Base-by-base conservation (phyloP, 2,329 filamentous ascomycete species). In the Paecilomyces formosus region DNA sequence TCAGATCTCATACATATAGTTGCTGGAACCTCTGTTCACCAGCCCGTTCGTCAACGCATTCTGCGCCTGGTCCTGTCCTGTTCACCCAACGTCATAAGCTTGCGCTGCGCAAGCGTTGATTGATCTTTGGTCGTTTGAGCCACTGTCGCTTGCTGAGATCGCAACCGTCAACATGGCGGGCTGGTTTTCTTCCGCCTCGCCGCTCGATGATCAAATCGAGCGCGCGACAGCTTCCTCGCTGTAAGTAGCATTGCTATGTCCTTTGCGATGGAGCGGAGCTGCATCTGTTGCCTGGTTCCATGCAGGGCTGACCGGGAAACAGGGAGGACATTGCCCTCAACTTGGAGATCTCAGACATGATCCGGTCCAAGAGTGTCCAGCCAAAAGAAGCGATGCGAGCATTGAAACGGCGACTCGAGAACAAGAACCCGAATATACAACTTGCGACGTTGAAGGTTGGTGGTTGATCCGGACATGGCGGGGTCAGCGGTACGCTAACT, bases 381-480 rank as follows among this genome's bases (percentile, higher is more conserved):
- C 93, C 94, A 57, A 97, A 93, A 76, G 94, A 99, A 76, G 94
- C 94, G 62, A 99, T 99, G 94, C 90, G 92, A 73, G 93, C 91
- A 51, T 80, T 99, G 69, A 97, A 97, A 79, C 86, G 86, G 72
- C 88, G 94, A 73, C 92, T 99, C 80, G 92, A 90, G 76, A 92
- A 96, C 81, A 96, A 92, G 81, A 99, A 99, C 71, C 94, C 94
- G 35, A 99, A 99, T 74, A 88, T 94, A 35, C 94, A 99, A 79
- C 81, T 99, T 35, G 94, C 92, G 66, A 89, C 94, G n/a, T 79
- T 99, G 57, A 95, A 94, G 75, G 91, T 94, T 81, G 60, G 79
- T 62, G 35, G 31, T 45, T 54, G 66, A 57, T 68, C 56, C 11
- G 22, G 55, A 22, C 11, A 31, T 18, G 58, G 53, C 64, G 68